Evolutionary conservation across 306 rosid genomes (phyloP).

Genomic region (Arachis hypogaea): DNA sequence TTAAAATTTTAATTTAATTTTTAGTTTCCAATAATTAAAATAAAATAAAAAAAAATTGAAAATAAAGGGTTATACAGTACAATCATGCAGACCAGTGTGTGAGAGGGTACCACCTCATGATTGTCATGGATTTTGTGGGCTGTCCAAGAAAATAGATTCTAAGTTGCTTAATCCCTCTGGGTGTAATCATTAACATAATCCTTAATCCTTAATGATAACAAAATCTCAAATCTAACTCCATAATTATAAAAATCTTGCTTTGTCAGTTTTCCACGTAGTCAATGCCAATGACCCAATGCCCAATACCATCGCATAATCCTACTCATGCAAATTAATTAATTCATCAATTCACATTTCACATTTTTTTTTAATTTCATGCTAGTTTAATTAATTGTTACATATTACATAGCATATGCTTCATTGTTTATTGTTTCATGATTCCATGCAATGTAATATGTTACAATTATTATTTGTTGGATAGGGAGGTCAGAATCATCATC

Average conservation of each 20-base stretch:
- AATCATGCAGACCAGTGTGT: conserved; percentile 52
- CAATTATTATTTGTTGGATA: conserved; percentile 7
- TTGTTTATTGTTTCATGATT: neutral
- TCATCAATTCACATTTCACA: conserved; percentile 16
- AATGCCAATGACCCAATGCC: conserved; percentile 38
- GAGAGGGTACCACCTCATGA: conserved; percentile 53
- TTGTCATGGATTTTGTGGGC: conserved; percentile 62
- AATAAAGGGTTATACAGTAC: conserved; percentile 38
- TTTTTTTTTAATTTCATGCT: neutral
- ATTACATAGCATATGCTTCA: neutral
- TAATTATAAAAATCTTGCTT: conserved; percentile 1
- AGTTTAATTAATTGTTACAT: neutral
- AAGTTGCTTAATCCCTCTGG: conserved; percentile 46
- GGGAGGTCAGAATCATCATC: conserved; percentile 58
- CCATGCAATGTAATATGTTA: neutral
- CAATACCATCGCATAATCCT: conserved; percentile 24
- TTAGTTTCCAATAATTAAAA: neutral
- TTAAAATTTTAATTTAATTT: neutral
- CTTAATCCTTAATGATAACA: conserved; percentile 27
- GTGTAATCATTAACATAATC: conserved; percentile 51
- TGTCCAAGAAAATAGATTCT: conserved; percentile 56
- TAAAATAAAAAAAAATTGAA: neutral
- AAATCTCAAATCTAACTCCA: conserved; percentile 31
- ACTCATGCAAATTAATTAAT: conserved; percentile 56
- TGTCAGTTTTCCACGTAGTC: conserved; percentile 33